phyloP scores from a whole-genome alignment of 352 stramenopile species.

The Phytophthora podocarpi region DNA sequence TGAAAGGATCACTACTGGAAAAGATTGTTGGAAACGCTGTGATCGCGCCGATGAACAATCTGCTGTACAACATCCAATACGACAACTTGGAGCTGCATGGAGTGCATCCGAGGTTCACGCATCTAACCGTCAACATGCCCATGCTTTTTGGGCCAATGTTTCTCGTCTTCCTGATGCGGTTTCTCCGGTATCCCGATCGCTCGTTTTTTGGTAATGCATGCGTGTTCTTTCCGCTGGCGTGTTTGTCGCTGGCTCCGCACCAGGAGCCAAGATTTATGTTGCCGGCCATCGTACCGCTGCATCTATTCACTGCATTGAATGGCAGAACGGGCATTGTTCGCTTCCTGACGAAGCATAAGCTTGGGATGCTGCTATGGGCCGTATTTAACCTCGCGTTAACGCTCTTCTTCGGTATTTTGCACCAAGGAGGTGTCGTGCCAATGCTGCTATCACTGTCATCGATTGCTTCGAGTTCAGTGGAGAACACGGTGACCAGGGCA shows the following conservation, averaged over 20 bases:
- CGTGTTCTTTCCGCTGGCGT: conserved; percentile 72
- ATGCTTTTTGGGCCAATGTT: conserved; percentile 92
- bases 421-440: conserved; percentile 74
- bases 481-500: not conserved
- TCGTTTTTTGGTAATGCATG: conserved; percentile 38
- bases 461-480: conserved; percentile 3
- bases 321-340: conserved; percentile 16
- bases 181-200: conserved; percentile 28
- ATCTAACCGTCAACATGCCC: conserved; percentile 91
- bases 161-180: conserved; percentile 51
- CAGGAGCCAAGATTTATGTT: conserved; percentile 94
- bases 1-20: conserved; percentile 5
- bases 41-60: conserved; percentile 86
- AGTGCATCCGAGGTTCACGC: conserved; percentile 88
- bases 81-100: conserved; percentile 92
- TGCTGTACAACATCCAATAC: conserved; percentile 92
- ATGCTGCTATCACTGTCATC: conserved; percentile 56
- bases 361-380: conserved; percentile 43
- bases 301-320: conserved; percentile 52
- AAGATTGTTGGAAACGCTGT: conserved; percentile 36
- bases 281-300: conserved; percentile 84
- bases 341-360: conserved; percentile 26
- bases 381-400: conserved; percentile 58
- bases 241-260: conserved; percentile 92
- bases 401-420: conserved; percentile 71